phyloP scores from a whole-genome alignment of 306 rosid species.

The Dryas octopetala region DNA sequence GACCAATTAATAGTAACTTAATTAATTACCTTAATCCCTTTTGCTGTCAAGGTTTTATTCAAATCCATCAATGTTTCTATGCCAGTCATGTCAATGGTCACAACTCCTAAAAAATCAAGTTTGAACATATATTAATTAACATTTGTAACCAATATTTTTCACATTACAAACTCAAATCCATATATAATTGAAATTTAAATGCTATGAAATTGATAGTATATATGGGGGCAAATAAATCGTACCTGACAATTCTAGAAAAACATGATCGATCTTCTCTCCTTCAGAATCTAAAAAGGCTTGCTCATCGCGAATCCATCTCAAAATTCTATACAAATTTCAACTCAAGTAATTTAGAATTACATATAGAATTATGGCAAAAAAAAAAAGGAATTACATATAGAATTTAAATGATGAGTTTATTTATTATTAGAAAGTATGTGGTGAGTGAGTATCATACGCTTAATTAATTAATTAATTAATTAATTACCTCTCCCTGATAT shows the following conservation, averaged over 20 bases:
- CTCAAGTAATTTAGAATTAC: background rate
- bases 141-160: too few species aligned
- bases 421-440: too few species aligned
- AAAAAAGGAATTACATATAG: background rate
- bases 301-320: conserved; percentile 69
- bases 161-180: background rate
- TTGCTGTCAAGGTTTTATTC: conserved; percentile 36
- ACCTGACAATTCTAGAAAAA: conserved; percentile 79
- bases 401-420: too few species aligned
- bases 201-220: background rate
- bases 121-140: background rate
- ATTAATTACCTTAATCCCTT: conserved; percentile 49
- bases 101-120: conserved; percentile 52
- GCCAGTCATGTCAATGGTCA: conserved; percentile 72
- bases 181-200: background rate
- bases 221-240: background rate
- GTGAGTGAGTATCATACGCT: too few species aligned
- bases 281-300: conserved; percentile 13
- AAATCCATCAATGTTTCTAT: conserved; percentile 60
- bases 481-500: conserved; percentile 69
- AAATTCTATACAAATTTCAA: conserved; percentile 44
- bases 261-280: conserved; percentile 41
- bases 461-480: background rate
- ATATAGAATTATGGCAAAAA: background rate
- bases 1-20: too few species aligned